Evolutionary conservation across 345 rosid species (phyloP).

Genomic region (Euclidium syriacum): DNA sequence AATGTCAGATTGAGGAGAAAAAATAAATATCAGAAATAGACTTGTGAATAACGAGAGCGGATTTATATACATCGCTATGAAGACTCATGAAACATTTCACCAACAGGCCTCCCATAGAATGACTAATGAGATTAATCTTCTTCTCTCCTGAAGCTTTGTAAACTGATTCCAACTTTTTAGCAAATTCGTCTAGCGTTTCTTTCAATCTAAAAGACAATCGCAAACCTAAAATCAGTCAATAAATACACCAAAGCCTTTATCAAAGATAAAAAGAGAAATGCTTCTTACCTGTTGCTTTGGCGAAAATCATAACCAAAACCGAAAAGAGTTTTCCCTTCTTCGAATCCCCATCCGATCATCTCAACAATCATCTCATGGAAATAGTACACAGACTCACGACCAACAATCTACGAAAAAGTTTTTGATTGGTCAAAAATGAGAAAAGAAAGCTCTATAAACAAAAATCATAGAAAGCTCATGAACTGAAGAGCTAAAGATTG

Average conservation of each 20-base stretch:
- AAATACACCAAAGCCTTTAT: background rate
- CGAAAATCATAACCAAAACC: conserved; percentile 98
- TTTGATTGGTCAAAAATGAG: background rate
- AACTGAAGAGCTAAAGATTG: background rate
- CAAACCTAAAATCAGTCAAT: conserved; percentile 4
- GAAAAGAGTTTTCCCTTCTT: conserved; percentile 89
- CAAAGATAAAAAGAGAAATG: background rate
- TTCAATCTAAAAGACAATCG: conserved; percentile 43
- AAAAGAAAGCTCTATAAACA: background rate
- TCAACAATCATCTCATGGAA: conserved; percentile 94
- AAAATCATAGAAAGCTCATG: background rate
- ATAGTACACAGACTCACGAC: conserved; percentile 77
- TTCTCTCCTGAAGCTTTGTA: conserved; percentile 82
- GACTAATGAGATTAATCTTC: conserved; percentile 81
- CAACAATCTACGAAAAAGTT: conserved; percentile 55
- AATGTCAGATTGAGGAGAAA: background rate
- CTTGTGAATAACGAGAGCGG: background rate
- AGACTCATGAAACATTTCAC: conserved; percentile 93
- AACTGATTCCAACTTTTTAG: conserved; percentile 59
- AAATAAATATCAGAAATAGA: background rate
- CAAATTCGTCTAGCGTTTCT: conserved; percentile 63
- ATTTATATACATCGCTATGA: conserved; percentile 56
- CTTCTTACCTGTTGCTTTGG: conserved; percentile 81
- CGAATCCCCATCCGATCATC: conserved; percentile 92
- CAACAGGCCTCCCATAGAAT: conserved; percentile 95